Percentiles rank a stretch among this genome's conserved stretches.
Conservation (phyloP, 257 asterid genomes). For the Solanum appendiculatum region DNA sequence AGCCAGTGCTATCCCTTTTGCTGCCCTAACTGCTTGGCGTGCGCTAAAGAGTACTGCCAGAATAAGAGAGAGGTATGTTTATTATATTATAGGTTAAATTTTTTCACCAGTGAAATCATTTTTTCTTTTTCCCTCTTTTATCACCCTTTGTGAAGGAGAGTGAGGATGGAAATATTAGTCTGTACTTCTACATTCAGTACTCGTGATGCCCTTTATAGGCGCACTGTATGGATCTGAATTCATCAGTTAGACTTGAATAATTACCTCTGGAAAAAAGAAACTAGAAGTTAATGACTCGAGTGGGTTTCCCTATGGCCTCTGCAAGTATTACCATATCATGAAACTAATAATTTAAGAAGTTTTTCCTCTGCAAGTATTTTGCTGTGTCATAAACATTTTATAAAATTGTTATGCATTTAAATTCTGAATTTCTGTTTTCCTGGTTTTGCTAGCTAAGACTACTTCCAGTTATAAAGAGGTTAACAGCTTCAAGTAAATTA, state of each 20-base stretch:
- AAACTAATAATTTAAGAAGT: not conserved
- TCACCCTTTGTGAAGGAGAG: not conserved
- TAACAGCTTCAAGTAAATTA: not conserved
- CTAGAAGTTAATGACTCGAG: not conserved
- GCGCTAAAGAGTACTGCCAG: slow-evolving; percentile 85
- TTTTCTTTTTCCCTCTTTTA: not conserved
- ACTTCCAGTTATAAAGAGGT: not conserved
- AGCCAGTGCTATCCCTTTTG: slow-evolving; percentile 97
- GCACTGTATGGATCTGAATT: not conserved
- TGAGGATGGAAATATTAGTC: not conserved
- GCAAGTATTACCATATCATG: not conserved
- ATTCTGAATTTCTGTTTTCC: not conserved
- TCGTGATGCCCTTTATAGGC: not conserved
- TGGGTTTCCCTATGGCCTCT: not conserved
- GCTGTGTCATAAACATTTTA: not conserved
- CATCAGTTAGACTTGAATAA: not conserved
- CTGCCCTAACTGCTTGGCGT: slow-evolving; percentile 99
- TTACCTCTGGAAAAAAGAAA: not conserved
- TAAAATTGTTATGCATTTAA: not conserved
- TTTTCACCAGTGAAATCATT: not conserved
- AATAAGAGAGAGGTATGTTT: slow-evolving; percentile 60
- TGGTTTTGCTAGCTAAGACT: not conserved
- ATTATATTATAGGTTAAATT: not conserved
- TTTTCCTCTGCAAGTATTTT: not conserved
- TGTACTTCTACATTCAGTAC: not conserved